A percentile compares a stretch with the other conserved stretches of the same genome.
These are phyloP conservation scores for Rickenella mellea DNA, from an alignment of 768 basidiomycete genomes.

Conservation along the genomic window DNA sequence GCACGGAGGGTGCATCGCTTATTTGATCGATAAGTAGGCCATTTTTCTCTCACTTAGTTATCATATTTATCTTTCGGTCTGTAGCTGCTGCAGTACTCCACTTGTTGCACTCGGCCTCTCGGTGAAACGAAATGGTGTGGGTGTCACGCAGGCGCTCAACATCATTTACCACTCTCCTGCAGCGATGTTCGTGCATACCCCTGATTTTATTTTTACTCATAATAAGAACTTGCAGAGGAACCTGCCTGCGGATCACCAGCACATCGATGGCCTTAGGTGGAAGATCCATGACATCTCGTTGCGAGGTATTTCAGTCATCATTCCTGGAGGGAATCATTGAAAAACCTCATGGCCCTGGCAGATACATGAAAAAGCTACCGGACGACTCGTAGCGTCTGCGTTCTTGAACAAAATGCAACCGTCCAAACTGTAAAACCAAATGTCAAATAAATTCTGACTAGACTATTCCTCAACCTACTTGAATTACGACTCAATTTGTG, in stretches of 20 bases:
- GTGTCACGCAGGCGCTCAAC: slow-evolving; percentile 66
- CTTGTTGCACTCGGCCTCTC: slow-evolving; percentile 57
- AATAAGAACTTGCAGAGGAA: slow-evolving; percentile 35
- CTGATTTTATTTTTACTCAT: neutral
- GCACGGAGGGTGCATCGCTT: slow-evolving; percentile 68
- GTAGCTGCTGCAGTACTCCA: slow-evolving; percentile 57
- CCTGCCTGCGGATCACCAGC: slow-evolving; percentile 47
- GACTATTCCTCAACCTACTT: no score
- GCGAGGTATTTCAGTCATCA: slow-evolving; percentile 40
- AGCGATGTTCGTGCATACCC: slow-evolving; percentile 34
- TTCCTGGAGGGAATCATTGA: neutral
- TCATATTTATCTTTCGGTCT: neutral
- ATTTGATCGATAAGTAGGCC: slow-evolving; percentile 59
- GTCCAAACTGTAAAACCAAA: slow-evolving; percentile 42
- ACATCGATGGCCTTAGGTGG: slow-evolving; percentile 61
- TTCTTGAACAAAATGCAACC: slow-evolving; percentile 73
- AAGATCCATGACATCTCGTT: slow-evolving; percentile 60
- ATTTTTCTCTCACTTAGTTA: neutral
- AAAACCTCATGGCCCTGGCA: slow-evolving; percentile 13
- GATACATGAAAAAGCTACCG: slow-evolving; percentile 51
- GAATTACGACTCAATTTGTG: no score
- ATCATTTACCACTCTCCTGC: slow-evolving; percentile 64
- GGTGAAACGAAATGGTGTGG: slow-evolving; percentile 56
- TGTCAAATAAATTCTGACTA: no score
- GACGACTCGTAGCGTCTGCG: slow-evolving; percentile 54